Conservation (phyloP, 129 eudicot genomes). For the Erigeron canadensis region DNA sequence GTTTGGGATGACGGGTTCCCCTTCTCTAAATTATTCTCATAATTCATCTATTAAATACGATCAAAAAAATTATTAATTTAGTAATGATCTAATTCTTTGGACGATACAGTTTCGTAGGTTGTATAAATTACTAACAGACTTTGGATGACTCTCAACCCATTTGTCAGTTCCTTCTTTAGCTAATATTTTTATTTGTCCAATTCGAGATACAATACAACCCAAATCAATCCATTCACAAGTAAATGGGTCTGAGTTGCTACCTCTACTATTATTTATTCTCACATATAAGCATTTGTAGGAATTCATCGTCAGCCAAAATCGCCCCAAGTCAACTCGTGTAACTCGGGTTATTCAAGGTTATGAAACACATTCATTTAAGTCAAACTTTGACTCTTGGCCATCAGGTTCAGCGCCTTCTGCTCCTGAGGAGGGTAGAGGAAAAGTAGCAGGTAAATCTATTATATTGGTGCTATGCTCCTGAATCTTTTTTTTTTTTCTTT, state of each 20-base stretch:
- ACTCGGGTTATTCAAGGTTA: conserved; percentile 95
- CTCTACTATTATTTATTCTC: conserved; percentile 4
- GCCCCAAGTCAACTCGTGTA: conserved; percentile 90
- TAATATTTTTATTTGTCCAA: background rate
- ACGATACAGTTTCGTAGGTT: background rate
- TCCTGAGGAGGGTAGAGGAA: conserved; percentile 96
- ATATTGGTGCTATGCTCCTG: background rate
- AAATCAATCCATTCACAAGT: background rate
- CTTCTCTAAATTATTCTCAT: background rate
- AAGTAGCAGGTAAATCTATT: conserved; percentile 80
- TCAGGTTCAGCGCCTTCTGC: conserved; percentile 87
- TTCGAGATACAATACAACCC: background rate
- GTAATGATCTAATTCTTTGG: background rate
- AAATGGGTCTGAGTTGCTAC: conserved; percentile 1
- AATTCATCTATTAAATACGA: too few species aligned
- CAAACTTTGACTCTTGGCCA: conserved; percentile 99
- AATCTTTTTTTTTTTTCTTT: background rate
- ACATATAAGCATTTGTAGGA: conserved; percentile 49
- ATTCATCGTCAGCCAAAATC: conserved; percentile 64
- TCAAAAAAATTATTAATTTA: background rate
- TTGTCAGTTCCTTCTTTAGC: conserved; percentile 8
- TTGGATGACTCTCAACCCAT: conserved; percentile 10
- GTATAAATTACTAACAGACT: background rate
- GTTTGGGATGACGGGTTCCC: background rate
- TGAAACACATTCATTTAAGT: conserved; percentile 88